Evolutionary conservation across 805 yeast species (phyloP).

Genomic region (Hanseniaspora meyeri): DNA sequence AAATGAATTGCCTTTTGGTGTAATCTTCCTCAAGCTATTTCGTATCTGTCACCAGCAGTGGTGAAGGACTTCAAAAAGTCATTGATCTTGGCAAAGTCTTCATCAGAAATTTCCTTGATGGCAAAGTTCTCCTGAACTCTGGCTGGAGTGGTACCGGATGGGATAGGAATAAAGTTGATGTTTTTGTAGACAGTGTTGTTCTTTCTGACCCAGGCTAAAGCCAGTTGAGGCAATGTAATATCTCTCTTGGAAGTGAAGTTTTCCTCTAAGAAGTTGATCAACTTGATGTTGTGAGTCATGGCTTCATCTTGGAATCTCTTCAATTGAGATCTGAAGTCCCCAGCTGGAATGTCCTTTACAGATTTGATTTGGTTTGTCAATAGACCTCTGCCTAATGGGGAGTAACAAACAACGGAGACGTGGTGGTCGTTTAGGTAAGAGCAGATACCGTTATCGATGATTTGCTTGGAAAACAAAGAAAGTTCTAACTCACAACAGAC

Average conservation of each 20-base stretch:
- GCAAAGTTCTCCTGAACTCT: constrained; percentile 40
- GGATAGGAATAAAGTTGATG: constrained; percentile 63
- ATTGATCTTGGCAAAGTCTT: constrained; percentile 44
- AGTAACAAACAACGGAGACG: constrained; percentile 61
- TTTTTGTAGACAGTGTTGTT: constrained; percentile 24
- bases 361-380: constrained; percentile 50
- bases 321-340: constrained; percentile 39
- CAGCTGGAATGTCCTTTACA: constrained; percentile 38
- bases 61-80: constrained; percentile 32
- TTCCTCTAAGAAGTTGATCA: constrained; percentile 39
- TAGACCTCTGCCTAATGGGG: constrained; percentile 73
- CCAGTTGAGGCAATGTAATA: constrained; percentile 48
- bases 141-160: constrained; percentile 52
- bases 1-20: too few relatives aligned
- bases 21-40: constrained; percentile 3
- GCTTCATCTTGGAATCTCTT: constrained; percentile 53
- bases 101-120: constrained; percentile 38
- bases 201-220: constrained; percentile 50
- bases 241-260: constrained; percentile 31
- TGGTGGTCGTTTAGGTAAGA: constrained; percentile 43
- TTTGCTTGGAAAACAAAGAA: constrained; percentile 51
- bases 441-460: constrained; percentile 50
- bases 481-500: constrained; percentile 68
- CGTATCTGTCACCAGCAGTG: constrained; percentile 21
- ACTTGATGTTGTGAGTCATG: constrained; percentile 34